Percentiles rank a stretch among this genome's conserved stretches.
Conservation (phyloP, 176 grass and related monocot genomes). For the Carex parvula region DNA sequence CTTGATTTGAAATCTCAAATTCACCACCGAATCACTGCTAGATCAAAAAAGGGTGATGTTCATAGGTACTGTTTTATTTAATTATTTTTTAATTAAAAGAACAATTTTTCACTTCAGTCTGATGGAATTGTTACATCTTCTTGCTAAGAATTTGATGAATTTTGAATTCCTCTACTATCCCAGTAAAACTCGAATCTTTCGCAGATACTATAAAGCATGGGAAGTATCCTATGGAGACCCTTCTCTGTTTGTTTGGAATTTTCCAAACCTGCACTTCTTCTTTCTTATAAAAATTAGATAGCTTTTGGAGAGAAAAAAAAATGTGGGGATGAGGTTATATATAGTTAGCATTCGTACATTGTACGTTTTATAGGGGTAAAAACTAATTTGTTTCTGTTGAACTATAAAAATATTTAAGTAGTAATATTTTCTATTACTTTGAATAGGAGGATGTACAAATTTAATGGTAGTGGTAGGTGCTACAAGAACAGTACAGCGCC, state of each 20-base stretch:
- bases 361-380: background rate
- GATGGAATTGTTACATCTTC: background rate
- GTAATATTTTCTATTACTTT: slow-evolving; percentile 2
- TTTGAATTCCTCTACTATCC: background rate
- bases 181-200: background rate
- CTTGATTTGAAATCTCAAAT: slow-evolving; percentile 62
- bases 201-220: background rate
- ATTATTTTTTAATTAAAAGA: background rate
- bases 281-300: background rate
- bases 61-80: slow-evolving; percentile 36
- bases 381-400: background rate
- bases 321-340: background rate
- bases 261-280: background rate
- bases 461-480: slow-evolving; percentile 40
- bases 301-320: background rate
- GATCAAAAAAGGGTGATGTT: slow-evolving; percentile 29
- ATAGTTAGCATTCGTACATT: no score
- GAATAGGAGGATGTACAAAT: slow-evolving; percentile 62
- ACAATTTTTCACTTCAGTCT: background rate
- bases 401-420: background rate
- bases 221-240: background rate
- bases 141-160: background rate
- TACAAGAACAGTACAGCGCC: slow-evolving; percentile 56
- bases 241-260: background rate
- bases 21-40: slow-evolving; percentile 66